Evolutionary conservation across 1,139 yeast genomes (phyloP), one percentile per base, ranked within the genome.

Genomic region (Saccharomycopsis crataegensis): DNA sequence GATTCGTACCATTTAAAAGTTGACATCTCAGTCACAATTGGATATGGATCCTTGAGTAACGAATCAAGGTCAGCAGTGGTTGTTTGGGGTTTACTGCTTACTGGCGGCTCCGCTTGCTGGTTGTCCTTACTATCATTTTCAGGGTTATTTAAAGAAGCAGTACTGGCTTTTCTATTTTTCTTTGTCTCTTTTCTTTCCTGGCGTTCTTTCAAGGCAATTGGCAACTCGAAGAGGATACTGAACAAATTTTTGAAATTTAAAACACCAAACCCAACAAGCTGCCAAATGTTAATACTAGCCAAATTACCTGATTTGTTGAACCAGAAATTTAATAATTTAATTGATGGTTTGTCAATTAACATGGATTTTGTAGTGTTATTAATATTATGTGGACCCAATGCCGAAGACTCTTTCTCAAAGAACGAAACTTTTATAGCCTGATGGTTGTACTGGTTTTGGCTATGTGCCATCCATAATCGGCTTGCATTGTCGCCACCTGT

Each of bases 281-380:
- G 91, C 62, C 82, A 77, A 54, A 86, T 80, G 62, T 86, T 86
- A 33, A 89, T 82, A 54, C 85, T 73, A 1, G 93, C 91, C 71
- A 86, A 85, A 44, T 81, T 74, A 0, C 90, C 79, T 1, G 88
- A 83, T 63, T 85, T 84, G 62, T 83, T 83, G 62, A 82, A 82
- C 86, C 89, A 86, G 62, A 84, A 85, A 57, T 81, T 82, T 62
- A 82, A 70, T 61, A 57, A 38, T 44, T 57, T 52, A 32, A 55
- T 50, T 2, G 56, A 50, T 32, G 59, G 59, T 16, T 54, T 54
- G 14, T 55, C 57, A 38, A 57, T 52, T 6, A 57, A 32, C 14
- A 53, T 50, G 8, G 57, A 47, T 14, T 48, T 51, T 9, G 45
- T 34, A 12, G 52, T 11, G 8, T 41, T n/a, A 34, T 36, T 41